A percentile compares a stretch with the other conserved stretches of the same genome.
phyloP scores from a whole-genome alignment of 2,329 filamentous ascomycete species.

The Fusarium sp. region DNA sequence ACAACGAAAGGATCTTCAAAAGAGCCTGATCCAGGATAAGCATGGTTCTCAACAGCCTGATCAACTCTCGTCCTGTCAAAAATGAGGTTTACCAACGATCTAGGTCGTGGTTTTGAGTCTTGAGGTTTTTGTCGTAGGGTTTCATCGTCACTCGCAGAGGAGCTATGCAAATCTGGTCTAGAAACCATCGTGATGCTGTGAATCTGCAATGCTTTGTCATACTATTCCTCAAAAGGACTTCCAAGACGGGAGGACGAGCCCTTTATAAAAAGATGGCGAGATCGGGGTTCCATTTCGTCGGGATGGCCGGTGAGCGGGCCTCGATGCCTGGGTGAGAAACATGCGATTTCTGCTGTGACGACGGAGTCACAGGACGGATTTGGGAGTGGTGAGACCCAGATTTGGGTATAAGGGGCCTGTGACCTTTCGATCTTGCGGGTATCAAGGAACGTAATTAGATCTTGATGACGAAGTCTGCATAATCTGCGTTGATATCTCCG shows the following conservation, averaged over 20 bases:
- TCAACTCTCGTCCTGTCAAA: slow-evolving; percentile 70
- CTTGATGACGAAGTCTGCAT: not conserved
- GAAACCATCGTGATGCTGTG: not conserved
- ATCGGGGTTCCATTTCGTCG: slow-evolving; percentile 27
- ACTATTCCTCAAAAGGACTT: slow-evolving; percentile 17
- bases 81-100: slow-evolving; percentile 57
- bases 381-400: slow-evolving; percentile 7
- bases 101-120: slow-evolving; percentile 1
- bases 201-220: not conserved
- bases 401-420: not conserved
- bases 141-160: slow-evolving; percentile 29
- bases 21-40: slow-evolving; percentile 73
- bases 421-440: slow-evolving; percentile 35
- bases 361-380: slow-evolving; percentile 1
- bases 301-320: slow-evolving; percentile 19
- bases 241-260: slow-evolving; percentile 23
- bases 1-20: slow-evolving; percentile 75
- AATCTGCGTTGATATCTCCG: not conserved
- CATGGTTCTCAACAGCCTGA: slow-evolving; percentile 65
- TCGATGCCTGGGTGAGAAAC: slow-evolving; percentile 8
- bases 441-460: slow-evolving; percentile 22
- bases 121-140: slow-evolving; percentile 28
- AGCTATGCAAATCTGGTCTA: slow-evolving; percentile 14
- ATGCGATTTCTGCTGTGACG: slow-evolving; percentile 20
- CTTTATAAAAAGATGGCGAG: slow-evolving; percentile 30